Evolutionary conservation across 2,329 filamentous ascomycete genomes (phyloP), one percentile per base, ranked within the genome.

Genomic region (Fusarium sp.): DNA sequence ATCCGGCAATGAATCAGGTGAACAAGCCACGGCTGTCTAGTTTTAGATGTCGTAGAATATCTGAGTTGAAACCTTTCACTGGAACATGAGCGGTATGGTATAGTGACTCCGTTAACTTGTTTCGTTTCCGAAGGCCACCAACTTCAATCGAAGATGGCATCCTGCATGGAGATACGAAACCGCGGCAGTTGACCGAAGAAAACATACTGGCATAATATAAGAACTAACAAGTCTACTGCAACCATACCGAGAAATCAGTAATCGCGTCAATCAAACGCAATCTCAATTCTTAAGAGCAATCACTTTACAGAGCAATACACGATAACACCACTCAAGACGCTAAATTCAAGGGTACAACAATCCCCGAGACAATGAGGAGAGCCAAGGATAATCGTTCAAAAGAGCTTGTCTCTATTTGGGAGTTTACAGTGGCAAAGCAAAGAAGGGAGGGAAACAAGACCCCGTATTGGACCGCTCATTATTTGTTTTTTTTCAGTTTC

Each of bases 401-500:
- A 30, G 41, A 21, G 21, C 11, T 28, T 41, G 55, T n/a, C 37
- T 48, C 27, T 45, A 7, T 25, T n/a, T 21, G 23, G 23, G 18
- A 45, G 21, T 14, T 25, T 12, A n/a, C 28, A 37, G 48, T 28
- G 42, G 41, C 53, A 55, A 40, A 34, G 23, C 25, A 57, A 57
- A 49, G 32, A 30, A 63, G 61, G 51, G 59, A 49, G 57, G 23
- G 30, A 53, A 32, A 42, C n/a, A 47, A 34, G 20, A 25, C 13
- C 32, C 21, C 12, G 34, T 27, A 14, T 20, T 47, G 43, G 42
- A 10, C 27, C 10, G 43, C 12, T 18, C 51, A 6, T 37, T 37
- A 12, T 55, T 66, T 65, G 34, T 41, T 65, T 65, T 27, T 66
- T 34, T 14, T 14, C 23, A n/a, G 10, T 13, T 23, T 45, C 34